These are phyloP conservation scores for Parastagonospora nodorum DNA, from an alignment of 2,329 filamentous ascomycete species.

Conservation along the genomic window DNA sequence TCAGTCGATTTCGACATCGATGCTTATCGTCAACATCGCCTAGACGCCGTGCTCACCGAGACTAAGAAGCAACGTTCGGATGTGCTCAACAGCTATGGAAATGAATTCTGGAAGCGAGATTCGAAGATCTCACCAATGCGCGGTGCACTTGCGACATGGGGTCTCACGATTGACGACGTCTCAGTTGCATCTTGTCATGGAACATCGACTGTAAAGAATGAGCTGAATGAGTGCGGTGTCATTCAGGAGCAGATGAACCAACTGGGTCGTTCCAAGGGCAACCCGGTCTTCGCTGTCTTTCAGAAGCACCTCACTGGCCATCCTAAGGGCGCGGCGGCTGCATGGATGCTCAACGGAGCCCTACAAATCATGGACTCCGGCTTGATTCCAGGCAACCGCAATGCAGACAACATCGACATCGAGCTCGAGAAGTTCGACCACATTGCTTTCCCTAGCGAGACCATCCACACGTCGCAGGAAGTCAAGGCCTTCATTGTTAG, in stretches of 20 bases:
- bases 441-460: conserved; percentile 94
- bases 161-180: conserved; percentile 94
- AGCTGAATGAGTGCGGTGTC: conserved; percentile 99
- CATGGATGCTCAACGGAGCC: conserved; percentile 99
- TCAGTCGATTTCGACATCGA: conserved; percentile 74
- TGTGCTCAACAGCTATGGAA: conserved; percentile 88
- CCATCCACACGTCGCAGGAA: conserved; percentile 88
- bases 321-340: conserved; percentile 97
- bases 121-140: conserved; percentile 90
- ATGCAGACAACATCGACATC: conserved; percentile 95
- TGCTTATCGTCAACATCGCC: conserved; percentile 84
- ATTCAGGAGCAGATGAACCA: conserved; percentile 96
- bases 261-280: conserved; percentile 93
- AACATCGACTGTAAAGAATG: conserved; percentile 96
- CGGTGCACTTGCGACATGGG: conserved; percentile 96
- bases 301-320: conserved; percentile 99
- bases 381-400: conserved; percentile 94
- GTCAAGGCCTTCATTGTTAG: conserved; percentile 99
- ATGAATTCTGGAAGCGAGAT: conserved; percentile 99
- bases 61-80: conserved; percentile 90
- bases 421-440: conserved; percentile 97
- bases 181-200: conserved; percentile 97
- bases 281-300: conserved; percentile 95
- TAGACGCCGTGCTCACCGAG: conserved; percentile 84
- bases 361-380: conserved; percentile 93